Percentiles rank a stretch among this genome's conserved stretches.
Evolutionary conservation across 2,329 filamentous ascomycete genomes (phyloP).

Genomic region (Penicillium griseofulvum): DNA sequence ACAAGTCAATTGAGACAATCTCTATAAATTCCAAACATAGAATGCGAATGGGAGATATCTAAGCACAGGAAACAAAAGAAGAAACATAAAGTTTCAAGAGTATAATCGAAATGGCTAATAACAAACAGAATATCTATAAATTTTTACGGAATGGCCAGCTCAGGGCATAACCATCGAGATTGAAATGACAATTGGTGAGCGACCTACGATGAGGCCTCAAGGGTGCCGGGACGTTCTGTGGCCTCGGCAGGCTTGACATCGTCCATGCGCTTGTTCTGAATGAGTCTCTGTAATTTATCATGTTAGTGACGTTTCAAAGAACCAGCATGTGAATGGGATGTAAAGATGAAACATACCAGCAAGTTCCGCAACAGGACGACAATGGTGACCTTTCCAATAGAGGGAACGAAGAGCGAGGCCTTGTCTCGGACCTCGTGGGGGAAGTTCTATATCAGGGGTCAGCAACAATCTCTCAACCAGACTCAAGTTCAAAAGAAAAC

Average conservation of each 20-base stretch:
- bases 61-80: conserved; percentile 2
- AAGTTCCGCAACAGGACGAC: conserved; percentile 85
- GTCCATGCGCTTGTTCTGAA: conserved; percentile 43
- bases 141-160: conserved; percentile 8
- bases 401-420: conserved; percentile 94
- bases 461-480: background rate
- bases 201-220: conserved; percentile 34
- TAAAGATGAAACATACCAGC: conserved; percentile 59
- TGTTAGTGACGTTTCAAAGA: conserved; percentile 14
- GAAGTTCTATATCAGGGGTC: conserved; percentile 65
- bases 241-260: conserved; percentile 42
- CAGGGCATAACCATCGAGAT: conserved; percentile 3
- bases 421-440: conserved; percentile 87
- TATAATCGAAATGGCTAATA: conserved; percentile 23
- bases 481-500: conserved; percentile 9
- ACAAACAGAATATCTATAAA: conserved; percentile 21
- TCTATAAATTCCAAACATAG: background rate
- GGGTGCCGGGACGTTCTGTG: conserved; percentile 42
- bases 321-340: background rate
- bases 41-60: background rate
- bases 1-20: background rate
- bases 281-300: conserved; percentile 34
- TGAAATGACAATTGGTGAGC: background rate
- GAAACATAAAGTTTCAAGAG: background rate
- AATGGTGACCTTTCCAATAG: conserved; percentile 97